Base-by-base conservation (phyloP, 352 stramenopile genomes). In the Thraustotheca clavata region DNA sequence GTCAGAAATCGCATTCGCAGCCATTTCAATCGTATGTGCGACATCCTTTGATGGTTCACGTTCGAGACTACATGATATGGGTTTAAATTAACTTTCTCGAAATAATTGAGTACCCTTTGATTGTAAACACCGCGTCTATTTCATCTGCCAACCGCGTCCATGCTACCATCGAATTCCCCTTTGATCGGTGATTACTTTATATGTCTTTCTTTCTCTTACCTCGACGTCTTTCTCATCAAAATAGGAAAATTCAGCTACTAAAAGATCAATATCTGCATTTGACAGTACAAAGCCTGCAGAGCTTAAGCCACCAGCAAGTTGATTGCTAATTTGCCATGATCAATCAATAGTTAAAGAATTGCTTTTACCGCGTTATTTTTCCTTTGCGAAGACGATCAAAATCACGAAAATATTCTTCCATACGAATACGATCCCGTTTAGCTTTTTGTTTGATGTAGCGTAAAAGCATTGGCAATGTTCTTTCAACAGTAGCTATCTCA, bases 371-470 rank as follows among this genome's bases (percentile, higher is more conserved):
- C 0, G 82, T 91, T 65, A 93, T 79, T 46, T 89, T 88, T 20
- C 80, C 79, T 24, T 91, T 81, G 1, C 84, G 82, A 0, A 93
- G 71, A 50, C 88, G 89, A 49, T 93, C 84, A 41, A 88, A 93
- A 49, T 93, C 84, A 4, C 84, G 82, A 48, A 89, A 93, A 55
- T 83, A 91, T 57, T 93, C 82, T 39, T 93, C 82, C 29, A 93
- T 54, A 12, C 82, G 84, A 63, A 93, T 82, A 18, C 84, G 82
- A 60, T 90, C 82, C 18, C 82, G 82, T 67, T 91, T 91, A 50
- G 87, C 75, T 24, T 77, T 77, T 52, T 90, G 80, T 48, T 91
- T 88, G 66, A 90, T 77, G 73, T 91, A 91, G 7, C 77, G 71
- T 55, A 93, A 75, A 0, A 91, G 59, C 80, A 91, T 90, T 0